Evolutionary conservation across 1,284 basidiomycete genomes (phyloP).

Genomic region (Bjerkandera adusta): DNA sequence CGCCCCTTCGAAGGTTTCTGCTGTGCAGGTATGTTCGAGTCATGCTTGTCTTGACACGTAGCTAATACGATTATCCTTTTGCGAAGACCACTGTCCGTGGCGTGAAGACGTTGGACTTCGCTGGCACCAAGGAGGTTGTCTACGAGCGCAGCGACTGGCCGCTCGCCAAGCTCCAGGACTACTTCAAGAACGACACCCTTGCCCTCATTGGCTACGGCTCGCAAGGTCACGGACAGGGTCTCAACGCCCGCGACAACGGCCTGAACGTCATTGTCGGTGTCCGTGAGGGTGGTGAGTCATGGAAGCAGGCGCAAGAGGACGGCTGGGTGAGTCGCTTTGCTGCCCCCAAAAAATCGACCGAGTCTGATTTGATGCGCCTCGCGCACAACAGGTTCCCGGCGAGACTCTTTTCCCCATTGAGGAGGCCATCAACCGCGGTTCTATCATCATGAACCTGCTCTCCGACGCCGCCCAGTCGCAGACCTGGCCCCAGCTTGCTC

Average conservation of each 20-base stretch:
- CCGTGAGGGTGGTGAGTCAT: constrained; percentile 93
- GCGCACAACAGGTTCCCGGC: constrained; percentile 71
- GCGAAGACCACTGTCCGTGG: constrained; percentile 52
- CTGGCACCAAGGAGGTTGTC: constrained; percentile 92
- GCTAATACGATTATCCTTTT: neutral
- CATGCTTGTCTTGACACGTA: neutral
- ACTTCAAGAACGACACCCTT: constrained; percentile 99
- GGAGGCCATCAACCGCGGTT: constrained; percentile 93
- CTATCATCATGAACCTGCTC: constrained; percentile 99
- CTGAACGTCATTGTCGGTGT: constrained; percentile 99
- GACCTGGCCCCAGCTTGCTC: constrained; percentile 88
- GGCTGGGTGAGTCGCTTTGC: constrained; percentile 75
- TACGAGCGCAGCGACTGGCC: constrained; percentile 99
- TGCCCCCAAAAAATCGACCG: neutral
- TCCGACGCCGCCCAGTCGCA: constrained; percentile 98
- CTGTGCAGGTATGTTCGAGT: constrained; percentile 13
- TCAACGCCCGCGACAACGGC: constrained; percentile 99
- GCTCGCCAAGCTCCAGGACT: constrained; percentile 95
- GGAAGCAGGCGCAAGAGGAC: constrained; percentile 95
- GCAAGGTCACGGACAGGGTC: constrained; percentile 97
- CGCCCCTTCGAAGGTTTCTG: constrained; percentile 31
- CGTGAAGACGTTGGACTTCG: constrained; percentile 97
- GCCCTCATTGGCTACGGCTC: constrained; percentile 99
- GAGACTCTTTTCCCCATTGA: constrained; percentile 99
- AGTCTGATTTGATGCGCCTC: constrained; percentile 6